Percentiles rank a stretch among this genome's conserved stretches.
These are phyloP conservation scores for Ascochyta viciae-villosae DNA, from an alignment of 2,329 filamentous ascomycete genomes.

Conservation along the genomic window DNA sequence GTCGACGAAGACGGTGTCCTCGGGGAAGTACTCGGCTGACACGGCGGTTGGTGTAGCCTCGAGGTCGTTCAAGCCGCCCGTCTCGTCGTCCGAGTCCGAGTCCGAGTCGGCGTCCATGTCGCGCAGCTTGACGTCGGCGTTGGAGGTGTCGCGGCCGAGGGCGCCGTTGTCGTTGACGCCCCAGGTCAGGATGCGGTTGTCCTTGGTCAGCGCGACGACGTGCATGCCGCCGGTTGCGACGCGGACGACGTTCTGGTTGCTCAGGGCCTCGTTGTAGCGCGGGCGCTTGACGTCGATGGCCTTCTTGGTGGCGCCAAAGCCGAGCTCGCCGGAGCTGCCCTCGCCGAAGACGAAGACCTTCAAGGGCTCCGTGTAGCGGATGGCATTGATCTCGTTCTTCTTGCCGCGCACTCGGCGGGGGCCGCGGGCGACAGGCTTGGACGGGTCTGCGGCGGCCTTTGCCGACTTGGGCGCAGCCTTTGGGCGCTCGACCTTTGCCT, in stretches of 20 bases:
- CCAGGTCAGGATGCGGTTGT: conserved; percentile 85
- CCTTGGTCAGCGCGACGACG: conserved; percentile 74
- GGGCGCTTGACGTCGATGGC: conserved; percentile 77
- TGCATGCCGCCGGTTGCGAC: conserved; percentile 85
- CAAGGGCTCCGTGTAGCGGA: conserved; percentile 66
- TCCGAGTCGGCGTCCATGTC: conserved; percentile 58
- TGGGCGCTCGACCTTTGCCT: conserved; percentile 29
- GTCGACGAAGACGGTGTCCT: conserved; percentile 69
- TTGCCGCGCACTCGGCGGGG: conserved; percentile 40
- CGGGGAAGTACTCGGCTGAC: conserved; percentile 62
- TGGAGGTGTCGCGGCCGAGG: conserved; percentile 75
- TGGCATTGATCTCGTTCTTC: conserved; percentile 65
- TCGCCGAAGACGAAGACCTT: conserved; percentile 84
- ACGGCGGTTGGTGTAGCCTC: conserved; percentile 73
- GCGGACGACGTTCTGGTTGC: conserved; percentile 72
- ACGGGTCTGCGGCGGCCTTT: conserved; percentile 22
- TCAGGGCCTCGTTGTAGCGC: conserved; percentile 69
- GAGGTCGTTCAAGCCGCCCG: conserved; percentile 73
- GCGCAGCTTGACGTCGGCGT: conserved; percentile 66
- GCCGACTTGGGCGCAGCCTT: conserved; percentile 26
- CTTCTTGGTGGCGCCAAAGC: conserved; percentile 72
- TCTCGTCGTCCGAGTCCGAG: conserved; percentile 57
- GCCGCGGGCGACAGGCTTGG: conserved; percentile 38
- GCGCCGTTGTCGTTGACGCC: conserved; percentile 87
- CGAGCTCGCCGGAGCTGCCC: conserved; percentile 81